Conservation (phyloP, 148 eudicot species). For the Vaccinium macrocarpon region DNA sequence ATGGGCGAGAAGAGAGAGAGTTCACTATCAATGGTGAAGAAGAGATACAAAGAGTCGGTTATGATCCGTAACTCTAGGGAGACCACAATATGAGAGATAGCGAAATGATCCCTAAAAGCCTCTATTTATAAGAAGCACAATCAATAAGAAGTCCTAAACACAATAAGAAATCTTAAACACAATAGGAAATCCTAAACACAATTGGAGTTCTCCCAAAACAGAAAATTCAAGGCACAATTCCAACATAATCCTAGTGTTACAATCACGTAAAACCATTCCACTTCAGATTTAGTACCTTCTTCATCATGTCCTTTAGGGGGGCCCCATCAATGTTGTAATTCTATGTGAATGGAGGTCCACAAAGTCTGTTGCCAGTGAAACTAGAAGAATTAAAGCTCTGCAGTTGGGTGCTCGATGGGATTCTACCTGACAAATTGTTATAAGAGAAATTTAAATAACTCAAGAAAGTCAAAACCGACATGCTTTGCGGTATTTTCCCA, state of each 20-base stretch:
- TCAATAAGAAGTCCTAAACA: too few species aligned
- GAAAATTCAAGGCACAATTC: too few species aligned
- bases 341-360: background rate
- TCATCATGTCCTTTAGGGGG: background rate
- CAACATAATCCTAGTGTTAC: background rate
- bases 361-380: background rate
- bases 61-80: too few species aligned
- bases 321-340: background rate
- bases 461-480: slow-evolving; percentile 4
- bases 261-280: background rate
- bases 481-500: slow-evolving; percentile 5
- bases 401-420: slow-evolving; percentile 5
- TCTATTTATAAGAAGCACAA: too few species aligned
- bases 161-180: too few species aligned
- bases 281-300: background rate
- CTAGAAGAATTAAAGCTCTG: background rate
- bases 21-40: too few species aligned
- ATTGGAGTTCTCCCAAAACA: too few species aligned
- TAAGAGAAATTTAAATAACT: background rate
- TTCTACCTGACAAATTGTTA: background rate
- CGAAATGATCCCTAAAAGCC: too few species aligned
- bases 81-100: too few species aligned
- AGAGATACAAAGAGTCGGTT: too few species aligned
- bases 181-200: too few species aligned
- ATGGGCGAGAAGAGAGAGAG: too few species aligned